Evolutionary conservation across 2,329 filamentous ascomycete genomes (phyloP).

Genomic region (Ceratocystis ficicola): DNA sequence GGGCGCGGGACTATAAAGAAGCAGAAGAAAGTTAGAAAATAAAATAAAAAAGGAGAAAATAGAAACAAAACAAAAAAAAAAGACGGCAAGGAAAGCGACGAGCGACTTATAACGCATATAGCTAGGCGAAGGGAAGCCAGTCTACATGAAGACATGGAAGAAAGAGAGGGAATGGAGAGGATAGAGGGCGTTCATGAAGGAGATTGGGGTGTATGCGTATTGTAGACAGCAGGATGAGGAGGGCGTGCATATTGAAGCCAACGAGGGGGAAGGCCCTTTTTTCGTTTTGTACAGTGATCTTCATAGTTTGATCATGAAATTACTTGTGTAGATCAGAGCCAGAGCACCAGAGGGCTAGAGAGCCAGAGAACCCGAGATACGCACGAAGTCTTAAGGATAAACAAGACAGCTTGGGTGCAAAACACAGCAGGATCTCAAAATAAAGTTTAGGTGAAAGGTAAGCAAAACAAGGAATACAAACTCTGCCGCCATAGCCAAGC

Average conservation of each 20-base stretch:
- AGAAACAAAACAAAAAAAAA: conserved; percentile 9
- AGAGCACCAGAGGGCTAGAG: too few relatives aligned
- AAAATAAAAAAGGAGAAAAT: background rate
- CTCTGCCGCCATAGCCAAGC: background rate
- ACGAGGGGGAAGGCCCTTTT: too few relatives aligned
- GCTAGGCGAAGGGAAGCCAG: background rate
- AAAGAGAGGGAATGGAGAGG: background rate
- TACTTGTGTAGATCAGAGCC: too few relatives aligned
- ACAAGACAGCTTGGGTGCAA: too few relatives aligned
- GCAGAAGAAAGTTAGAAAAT: background rate
- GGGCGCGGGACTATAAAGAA: background rate
- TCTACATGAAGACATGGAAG: background rate
- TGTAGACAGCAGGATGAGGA: too few relatives aligned
- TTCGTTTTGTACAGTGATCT: too few relatives aligned
- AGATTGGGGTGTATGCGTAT: too few relatives aligned
- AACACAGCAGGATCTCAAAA: conserved; percentile 1
- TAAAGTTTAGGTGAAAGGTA: background rate
- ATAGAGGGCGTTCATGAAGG: too few relatives aligned
- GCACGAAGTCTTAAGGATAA: too few relatives aligned
- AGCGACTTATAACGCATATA: background rate
- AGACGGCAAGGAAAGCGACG: background rate
- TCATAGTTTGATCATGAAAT: too few relatives aligned
- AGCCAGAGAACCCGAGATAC: too few relatives aligned
- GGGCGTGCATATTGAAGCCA: too few relatives aligned
- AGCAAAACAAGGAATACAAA: background rate